Evolutionary conservation across 441 rosid genomes (phyloP).

Genomic region (Breynia disticha): DNA sequence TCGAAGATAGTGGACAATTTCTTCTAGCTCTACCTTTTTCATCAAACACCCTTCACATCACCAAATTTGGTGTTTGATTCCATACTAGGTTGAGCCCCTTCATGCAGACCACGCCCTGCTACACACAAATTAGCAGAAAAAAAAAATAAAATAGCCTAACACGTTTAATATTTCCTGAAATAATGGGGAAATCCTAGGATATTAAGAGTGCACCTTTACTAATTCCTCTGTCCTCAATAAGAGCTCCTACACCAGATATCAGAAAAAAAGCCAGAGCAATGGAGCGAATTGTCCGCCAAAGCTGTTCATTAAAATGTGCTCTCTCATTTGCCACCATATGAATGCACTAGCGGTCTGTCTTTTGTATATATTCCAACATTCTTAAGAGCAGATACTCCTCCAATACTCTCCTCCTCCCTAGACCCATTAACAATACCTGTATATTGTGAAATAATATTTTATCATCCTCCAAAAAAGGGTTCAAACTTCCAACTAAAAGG

Average conservation of each 20-base stretch:
- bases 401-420: conserved; percentile 46
- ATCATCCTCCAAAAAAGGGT: background rate
- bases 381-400: conserved; percentile 54
- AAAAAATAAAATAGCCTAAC: background rate
- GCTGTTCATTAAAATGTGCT: conserved; percentile 81
- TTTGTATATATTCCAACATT: conserved; percentile 59
- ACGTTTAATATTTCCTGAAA: background rate
- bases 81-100: conserved; percentile 91
- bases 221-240: conserved; percentile 80
- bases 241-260: conserved; percentile 89
- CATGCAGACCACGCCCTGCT: conserved; percentile 76
- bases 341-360: conserved; percentile 67
- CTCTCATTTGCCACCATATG: conserved; percentile 79
- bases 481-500: too few relatives aligned
- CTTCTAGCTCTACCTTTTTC: conserved; percentile 89
- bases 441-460: conserved; percentile 2
- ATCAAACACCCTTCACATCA: conserved; percentile 93
- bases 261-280: conserved; percentile 68
- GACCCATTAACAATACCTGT: conserved; percentile 48
- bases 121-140: conserved; percentile 1
- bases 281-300: conserved; percentile 82
- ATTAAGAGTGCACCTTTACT: conserved; percentile 49
- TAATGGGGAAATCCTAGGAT: background rate
- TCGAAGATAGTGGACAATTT: conserved; percentile 92
- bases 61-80: conserved; percentile 81